These are phyloP conservation scores for Lodderomyces oxycetoniae DNA, from an alignment of 1,139 yeast species.

Conservation along the genomic window DNA sequence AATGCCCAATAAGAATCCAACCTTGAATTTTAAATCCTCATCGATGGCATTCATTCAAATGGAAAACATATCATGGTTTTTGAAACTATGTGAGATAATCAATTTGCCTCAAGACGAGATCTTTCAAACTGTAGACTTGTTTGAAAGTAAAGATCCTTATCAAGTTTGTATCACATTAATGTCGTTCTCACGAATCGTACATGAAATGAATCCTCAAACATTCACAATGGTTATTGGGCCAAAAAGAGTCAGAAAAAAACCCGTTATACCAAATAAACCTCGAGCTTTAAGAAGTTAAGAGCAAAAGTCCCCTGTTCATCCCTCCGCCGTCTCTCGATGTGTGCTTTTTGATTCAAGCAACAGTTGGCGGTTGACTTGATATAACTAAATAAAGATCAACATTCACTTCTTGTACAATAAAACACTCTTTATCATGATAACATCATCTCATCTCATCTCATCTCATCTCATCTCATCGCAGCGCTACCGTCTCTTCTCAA, in stretches of 20 bases:
- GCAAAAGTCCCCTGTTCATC: not conserved
- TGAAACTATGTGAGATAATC: slow-evolving; percentile 51
- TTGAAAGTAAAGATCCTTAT: slow-evolving; percentile 69
- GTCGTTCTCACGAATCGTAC: slow-evolving; percentile 57
- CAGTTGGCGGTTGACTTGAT: too few species aligned
- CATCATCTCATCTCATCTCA: too few species aligned
- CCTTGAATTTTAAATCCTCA: slow-evolving; percentile 51
- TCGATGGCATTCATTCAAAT: slow-evolving; percentile 80
- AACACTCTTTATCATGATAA: too few species aligned
- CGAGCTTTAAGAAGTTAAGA: slow-evolving; percentile 2
- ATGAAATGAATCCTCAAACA: slow-evolving; percentile 30
- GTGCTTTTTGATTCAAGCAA: too few species aligned
- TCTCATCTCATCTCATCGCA: too few species aligned
- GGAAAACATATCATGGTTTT: slow-evolving; percentile 79
- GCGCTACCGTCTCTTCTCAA: too few species aligned
- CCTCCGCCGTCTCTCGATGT: not conserved
- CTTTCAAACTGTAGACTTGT: slow-evolving; percentile 78
- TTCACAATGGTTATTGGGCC: slow-evolving; percentile 33
- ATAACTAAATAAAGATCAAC: too few species aligned
- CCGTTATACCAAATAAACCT: slow-evolving; percentile 38
- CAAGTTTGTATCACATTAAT: slow-evolving; percentile 71
- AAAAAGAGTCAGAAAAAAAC: slow-evolving; percentile 30
- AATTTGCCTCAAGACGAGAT: slow-evolving; percentile 83
- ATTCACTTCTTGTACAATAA: too few species aligned
- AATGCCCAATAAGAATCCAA: slow-evolving; percentile 25